Evolutionary conservation across 116 monocot species (phyloP).

Genomic region (Phalaenopsis hybrid): DNA sequence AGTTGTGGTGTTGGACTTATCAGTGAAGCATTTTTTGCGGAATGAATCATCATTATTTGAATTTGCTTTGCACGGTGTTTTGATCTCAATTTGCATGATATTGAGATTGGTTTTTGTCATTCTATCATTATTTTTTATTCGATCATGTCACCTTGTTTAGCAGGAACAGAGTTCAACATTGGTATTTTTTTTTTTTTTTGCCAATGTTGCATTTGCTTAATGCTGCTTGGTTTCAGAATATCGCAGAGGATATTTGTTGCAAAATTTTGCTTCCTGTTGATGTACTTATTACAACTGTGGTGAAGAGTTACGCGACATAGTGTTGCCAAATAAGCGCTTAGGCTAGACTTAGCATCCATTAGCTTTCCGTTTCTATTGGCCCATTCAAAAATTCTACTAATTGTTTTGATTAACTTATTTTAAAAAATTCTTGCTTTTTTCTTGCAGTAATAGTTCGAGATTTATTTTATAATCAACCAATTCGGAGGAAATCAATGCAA

Average conservation of each 20-base stretch:
- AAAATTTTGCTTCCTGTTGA: background rate
- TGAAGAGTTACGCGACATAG: background rate
- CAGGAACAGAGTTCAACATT: too few species aligned
- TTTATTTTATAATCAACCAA: slow-evolving; percentile 88
- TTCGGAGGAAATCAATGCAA: slow-evolving; percentile 73
- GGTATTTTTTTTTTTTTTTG: too few species aligned
- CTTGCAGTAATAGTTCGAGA: slow-evolving; percentile 86
- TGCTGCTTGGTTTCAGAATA: background rate
- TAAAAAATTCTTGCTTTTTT: background rate
- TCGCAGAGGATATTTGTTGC: background rate
- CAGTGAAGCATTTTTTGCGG: too few species aligned
- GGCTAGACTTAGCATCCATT: background rate
- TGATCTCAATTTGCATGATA: too few species aligned
- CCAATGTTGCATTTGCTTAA: background rate
- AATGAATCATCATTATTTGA: too few species aligned
- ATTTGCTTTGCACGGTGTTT: too few species aligned
- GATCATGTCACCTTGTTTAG: too few species aligned
- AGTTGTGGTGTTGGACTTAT: too few species aligned
- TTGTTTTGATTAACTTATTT: background rate
- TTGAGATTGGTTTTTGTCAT: too few species aligned
- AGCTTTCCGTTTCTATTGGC: background rate
- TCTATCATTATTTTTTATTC: too few species aligned
- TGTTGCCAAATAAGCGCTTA: background rate
- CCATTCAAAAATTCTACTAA: background rate
- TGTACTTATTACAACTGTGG: background rate